phyloP scores from a whole-genome alignment of 2,329 filamentous ascomycete species.

The Elsinoe batatas region DNA sequence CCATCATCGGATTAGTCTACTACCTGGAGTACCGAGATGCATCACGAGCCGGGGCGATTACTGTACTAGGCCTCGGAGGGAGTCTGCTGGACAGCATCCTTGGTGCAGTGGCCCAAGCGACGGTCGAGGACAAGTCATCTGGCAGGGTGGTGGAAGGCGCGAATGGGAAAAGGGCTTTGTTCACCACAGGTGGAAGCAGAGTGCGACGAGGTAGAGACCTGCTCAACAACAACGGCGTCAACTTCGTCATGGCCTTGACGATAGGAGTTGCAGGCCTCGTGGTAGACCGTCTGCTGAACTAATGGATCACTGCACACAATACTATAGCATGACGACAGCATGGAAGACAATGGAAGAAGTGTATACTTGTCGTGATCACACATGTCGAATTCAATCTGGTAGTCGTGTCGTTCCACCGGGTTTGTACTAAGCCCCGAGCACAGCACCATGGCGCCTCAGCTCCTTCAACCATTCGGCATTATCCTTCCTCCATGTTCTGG shows the following conservation, averaged over 20 bases:
- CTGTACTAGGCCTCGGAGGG: slow-evolving; percentile 35
- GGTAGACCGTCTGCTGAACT: slow-evolving; percentile 35
- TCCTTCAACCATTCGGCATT: too few species aligned
- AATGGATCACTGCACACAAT: not conserved
- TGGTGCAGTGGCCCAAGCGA: slow-evolving; percentile 74
- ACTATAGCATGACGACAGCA: not conserved
- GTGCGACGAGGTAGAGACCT: slow-evolving; percentile 60
- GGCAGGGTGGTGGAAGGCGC: slow-evolving; percentile 83
- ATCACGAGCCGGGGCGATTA: not conserved
- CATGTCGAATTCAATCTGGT: too few species aligned
- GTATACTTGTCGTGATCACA: too few species aligned
- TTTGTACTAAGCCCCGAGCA: not conserved
- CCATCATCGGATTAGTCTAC: slow-evolving; percentile 45
- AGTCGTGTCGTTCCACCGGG: too few species aligned
- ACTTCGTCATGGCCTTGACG: slow-evolving; percentile 80
- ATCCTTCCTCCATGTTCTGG: not conserved
- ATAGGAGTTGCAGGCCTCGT: slow-evolving; percentile 49
- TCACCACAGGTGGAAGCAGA: slow-evolving; percentile 24
- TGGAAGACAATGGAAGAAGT: not conserved
- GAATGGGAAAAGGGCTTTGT: slow-evolving; percentile 42
- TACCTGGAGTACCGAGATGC: not conserved
- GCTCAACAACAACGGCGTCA: slow-evolving; percentile 92
- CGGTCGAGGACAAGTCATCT: slow-evolving; percentile 70
- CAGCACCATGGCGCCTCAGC: not conserved
- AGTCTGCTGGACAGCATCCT: slow-evolving; percentile 81